phyloP scores from a whole-genome alignment of 2,329 filamentous ascomycete genomes.

The Thermothelomyces thermophilus region DNA sequence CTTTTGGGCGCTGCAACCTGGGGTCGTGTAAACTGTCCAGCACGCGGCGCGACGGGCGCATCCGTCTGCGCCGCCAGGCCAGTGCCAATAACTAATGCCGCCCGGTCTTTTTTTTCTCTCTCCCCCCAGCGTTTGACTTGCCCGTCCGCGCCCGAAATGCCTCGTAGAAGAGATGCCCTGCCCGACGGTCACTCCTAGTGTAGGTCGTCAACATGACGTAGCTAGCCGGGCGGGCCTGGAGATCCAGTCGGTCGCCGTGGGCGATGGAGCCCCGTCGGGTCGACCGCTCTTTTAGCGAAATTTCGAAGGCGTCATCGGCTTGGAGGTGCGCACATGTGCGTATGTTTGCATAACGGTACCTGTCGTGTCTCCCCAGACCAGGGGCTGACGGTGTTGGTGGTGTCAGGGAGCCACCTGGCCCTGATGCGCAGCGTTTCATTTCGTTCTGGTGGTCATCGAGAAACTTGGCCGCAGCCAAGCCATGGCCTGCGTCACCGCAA shows the following conservation, averaged over 20 bases:
- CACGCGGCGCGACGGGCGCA: conserved; percentile 15
- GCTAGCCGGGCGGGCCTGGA: too few species aligned
- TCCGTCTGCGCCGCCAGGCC: conserved; percentile 12
- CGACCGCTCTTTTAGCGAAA: conserved; percentile 20
- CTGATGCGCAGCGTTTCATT: conserved; percentile 26
- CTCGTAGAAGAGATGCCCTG: conserved; percentile 6
- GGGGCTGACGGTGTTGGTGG: conserved; percentile 20
- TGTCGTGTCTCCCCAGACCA: conserved; percentile 14
- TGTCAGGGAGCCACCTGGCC: conserved; percentile 20
- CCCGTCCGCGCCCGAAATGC: background rate
- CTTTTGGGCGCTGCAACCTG: too few species aligned
- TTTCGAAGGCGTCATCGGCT: conserved; percentile 13
- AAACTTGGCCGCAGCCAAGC: conserved; percentile 24
- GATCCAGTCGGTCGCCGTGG: too few species aligned
- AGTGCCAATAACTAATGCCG: too few species aligned
- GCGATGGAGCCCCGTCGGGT: background rate
- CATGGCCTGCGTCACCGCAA: conserved; percentile 28
- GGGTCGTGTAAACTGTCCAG: too few species aligned
- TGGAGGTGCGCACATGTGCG: conserved; percentile 13
- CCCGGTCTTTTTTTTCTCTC: too few species aligned
- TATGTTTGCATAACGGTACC: conserved; percentile 16
- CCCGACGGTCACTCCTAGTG: conserved; percentile 4
- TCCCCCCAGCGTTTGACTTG: too few species aligned
- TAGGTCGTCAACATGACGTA: too few species aligned
- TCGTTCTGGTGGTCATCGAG: conserved; percentile 19